Base-by-base conservation (phyloP, 306 rosid species). In the Prosopis cineraria region DNA sequence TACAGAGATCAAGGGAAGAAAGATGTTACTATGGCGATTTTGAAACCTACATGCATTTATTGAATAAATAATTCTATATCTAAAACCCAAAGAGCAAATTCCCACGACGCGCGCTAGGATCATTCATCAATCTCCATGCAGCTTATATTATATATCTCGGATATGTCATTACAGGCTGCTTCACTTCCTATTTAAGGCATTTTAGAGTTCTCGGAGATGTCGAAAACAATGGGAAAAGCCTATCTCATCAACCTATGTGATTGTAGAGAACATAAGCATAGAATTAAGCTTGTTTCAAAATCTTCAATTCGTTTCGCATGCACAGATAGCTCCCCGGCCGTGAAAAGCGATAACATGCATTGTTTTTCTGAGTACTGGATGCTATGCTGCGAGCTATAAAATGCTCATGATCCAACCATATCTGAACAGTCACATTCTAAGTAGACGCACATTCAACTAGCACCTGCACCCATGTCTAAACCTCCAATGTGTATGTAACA, bases 371-470 rank as follows among this genome's bases (percentile, higher is more conserved):
- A 36, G 67, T 29, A 53, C 58, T 75, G 40, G 59, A 74, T 33
- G 27, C 48, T 75, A 74, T 22, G 17, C 36, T 75, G 13, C 33
- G 11, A 17, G 62, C 79, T 70, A 13, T 70, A 19, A 76, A 75
- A 33, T 34, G 39, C 58, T 45, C 19, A 58, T 70, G 10, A 22
- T 37, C 67, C 67, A 58, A 24, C 9, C 2, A 44, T 3, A 24
- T 55, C 33, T 6, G n/a, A 58, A 48, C 53, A 64, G 70, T 34
- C 9, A 3, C 60, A 20, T 29, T n/a, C 33, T n/a, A 37, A 14
- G 6, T 22, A 34, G n/a, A 6, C 4, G 20, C 53, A 11, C 17
- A 14, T 66, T 43, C 78, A 53, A 56, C 72, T 19, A 12, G 25
- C 50, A 0, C 33, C 60, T 17, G 37, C 17, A 74, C 10, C 72